Conservation (phyloP, 1,284 basidiomycete genomes). For the Trichosporon ovoides region DNA sequence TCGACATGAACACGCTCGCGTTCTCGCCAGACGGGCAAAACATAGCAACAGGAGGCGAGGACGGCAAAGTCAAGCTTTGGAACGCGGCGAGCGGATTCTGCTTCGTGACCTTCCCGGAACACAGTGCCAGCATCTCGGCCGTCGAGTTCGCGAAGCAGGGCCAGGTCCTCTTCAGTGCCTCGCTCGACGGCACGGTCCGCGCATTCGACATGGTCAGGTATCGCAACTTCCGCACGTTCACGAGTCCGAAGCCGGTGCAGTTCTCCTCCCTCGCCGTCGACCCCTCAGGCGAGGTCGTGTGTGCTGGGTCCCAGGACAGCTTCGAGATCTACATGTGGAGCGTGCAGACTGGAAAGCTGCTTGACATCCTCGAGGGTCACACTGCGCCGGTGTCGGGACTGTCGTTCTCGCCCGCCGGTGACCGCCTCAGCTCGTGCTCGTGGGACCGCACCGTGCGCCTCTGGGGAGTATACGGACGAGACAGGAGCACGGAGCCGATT, state of each 20-base stretch:
- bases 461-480: conserved; percentile 80
- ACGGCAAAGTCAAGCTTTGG: conserved; percentile 99
- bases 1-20: conserved; percentile 92
- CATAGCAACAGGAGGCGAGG: conserved; percentile 94
- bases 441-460: conserved; percentile 68
- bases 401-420: conserved; percentile 84
- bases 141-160: conserved; percentile 94
- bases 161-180: conserved; percentile 90
- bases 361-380: conserved; percentile 90
- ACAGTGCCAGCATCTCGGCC: conserved; percentile 76
- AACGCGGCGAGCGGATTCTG: conserved; percentile 91
- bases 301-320: conserved; percentile 87
- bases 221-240: conserved; percentile 97
- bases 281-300: conserved; percentile 91
- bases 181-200: conserved; percentile 92
- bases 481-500: conserved; percentile 80
- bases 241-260: conserved; percentile 90
- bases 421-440: conserved; percentile 70
- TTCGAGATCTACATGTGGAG: conserved; percentile 99
- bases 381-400: conserved; percentile 85
- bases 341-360: conserved; percentile 92
- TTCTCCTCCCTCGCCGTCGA: conserved; percentile 95
- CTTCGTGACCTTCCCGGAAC: conserved; percentile 95
- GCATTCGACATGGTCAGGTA: conserved; percentile 96
- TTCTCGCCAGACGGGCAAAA: conserved; percentile 91